Conservation (phyloP, 768 basidiomycete species). For the Suillus weaverae region DNA sequence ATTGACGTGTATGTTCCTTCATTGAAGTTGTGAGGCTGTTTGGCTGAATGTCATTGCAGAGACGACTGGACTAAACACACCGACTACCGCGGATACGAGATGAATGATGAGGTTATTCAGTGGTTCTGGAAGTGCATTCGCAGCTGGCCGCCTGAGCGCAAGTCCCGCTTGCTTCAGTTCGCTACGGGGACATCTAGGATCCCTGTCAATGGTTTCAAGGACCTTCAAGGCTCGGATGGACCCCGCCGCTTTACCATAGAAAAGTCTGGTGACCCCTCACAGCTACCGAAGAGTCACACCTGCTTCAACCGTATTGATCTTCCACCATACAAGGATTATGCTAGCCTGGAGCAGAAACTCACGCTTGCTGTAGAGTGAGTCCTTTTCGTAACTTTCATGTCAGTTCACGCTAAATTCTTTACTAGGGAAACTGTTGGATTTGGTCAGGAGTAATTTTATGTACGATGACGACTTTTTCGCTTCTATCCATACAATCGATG, state of each 20-base stretch:
- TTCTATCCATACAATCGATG: slow-evolving; percentile 11
- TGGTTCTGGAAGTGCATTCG: slow-evolving; percentile 99
- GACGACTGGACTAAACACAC: slow-evolving; percentile 99
- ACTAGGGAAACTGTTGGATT: slow-evolving; percentile 89
- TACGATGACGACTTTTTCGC: neutral
- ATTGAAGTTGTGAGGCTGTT: neutral
- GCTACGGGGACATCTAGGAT: slow-evolving; percentile 96
- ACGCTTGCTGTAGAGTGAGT: slow-evolving; percentile 92
- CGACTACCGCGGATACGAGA: slow-evolving; percentile 95
- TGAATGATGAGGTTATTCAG: slow-evolving; percentile 94
- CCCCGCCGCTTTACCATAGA: slow-evolving; percentile 98
- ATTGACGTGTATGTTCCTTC: slow-evolving; percentile 83
- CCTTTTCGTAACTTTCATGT: slow-evolving; percentile 9
- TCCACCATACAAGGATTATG: slow-evolving; percentile 97
- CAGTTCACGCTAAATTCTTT: slow-evolving; percentile 17
- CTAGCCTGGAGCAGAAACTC: slow-evolving; percentile 90
- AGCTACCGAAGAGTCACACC: slow-evolving; percentile 93
- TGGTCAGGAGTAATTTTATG: slow-evolving; percentile 74
- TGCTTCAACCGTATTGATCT: slow-evolving; percentile 98
- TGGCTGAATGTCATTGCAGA: slow-evolving; percentile 35
- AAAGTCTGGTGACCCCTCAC: slow-evolving; percentile 95
- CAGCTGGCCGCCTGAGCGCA: slow-evolving; percentile 97
- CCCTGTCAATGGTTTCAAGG: slow-evolving; percentile 98
- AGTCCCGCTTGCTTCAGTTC: slow-evolving; percentile 94
- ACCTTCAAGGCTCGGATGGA: slow-evolving; percentile 96